A percentile compares a stretch with the other conserved stretches of the same genome.
Conservation (phyloP, 2,329 filamentous ascomycete species). For the Pseudogymnoascus sp. region DNA sequence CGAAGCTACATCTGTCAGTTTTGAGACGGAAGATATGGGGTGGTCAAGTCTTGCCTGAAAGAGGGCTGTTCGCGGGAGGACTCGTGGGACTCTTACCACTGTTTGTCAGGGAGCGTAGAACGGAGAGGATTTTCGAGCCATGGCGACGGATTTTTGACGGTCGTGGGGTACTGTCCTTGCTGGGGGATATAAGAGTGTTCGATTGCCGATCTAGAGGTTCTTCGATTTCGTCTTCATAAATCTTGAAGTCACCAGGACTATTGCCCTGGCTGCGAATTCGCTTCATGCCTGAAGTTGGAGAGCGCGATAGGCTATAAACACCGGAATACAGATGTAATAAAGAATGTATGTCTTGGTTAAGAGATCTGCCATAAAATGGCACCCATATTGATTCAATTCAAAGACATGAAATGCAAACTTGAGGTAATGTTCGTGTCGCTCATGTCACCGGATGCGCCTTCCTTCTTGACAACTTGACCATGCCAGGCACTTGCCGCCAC, state of each 20-base stretch:
- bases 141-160: constrained; percentile 33
- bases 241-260: constrained; percentile 7
- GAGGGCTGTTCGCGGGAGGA: neutral
- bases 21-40: neutral
- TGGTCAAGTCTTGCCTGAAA: neutral
- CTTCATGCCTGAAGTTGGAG: constrained; percentile 17
- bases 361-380: constrained; percentile 1
- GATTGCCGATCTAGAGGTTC: constrained; percentile 6
- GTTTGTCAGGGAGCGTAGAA: constrained; percentile 35
- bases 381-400: neutral
- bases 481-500: neutral
- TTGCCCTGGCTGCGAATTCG: constrained; percentile 15
- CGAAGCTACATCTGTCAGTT: neutral
- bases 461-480: neutral
- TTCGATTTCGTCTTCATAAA: constrained; percentile 11
- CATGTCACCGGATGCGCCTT: neutral
- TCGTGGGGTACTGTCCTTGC: constrained; percentile 20
- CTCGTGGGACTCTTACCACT: constrained; percentile 22
- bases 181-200: constrained; percentile 10
- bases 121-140: constrained; percentile 35
- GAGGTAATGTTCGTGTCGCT: neutral
- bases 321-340: neutral
- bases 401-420: neutral
- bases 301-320: neutral
- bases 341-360: constrained; percentile 1